phyloP scores from a whole-genome alignment of 352 stramenopile genomes.

The Globisporangium middletonii region DNA sequence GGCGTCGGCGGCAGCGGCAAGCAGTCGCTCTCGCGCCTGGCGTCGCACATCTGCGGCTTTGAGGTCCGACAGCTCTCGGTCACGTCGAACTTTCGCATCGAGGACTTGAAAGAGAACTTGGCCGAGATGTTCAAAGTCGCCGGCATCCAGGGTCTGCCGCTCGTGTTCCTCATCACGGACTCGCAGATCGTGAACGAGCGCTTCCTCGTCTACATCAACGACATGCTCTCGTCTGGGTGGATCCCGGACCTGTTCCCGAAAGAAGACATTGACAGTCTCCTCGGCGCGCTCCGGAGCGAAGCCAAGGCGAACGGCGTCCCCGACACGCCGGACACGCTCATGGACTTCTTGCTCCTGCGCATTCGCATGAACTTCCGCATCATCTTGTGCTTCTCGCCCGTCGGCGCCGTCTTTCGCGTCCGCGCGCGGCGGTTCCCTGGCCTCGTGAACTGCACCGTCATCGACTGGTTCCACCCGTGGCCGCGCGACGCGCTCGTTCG shows the following conservation, averaged over 20 bases:
- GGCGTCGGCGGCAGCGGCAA: slow-evolving; percentile 96
- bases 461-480: slow-evolving; percentile 98
- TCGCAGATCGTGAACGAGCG: slow-evolving; percentile 97
- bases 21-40: slow-evolving; percentile 93
- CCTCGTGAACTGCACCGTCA: slow-evolving; percentile 96
- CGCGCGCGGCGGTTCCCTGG: slow-evolving; percentile 95
- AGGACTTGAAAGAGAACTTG: slow-evolving; percentile 96
- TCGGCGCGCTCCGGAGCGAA: slow-evolving; percentile 90
- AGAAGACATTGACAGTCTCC: slow-evolving; percentile 93
- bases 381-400: slow-evolving; percentile 96
- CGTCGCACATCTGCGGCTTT: slow-evolving; percentile 96
- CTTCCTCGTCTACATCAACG: slow-evolving; percentile 99
- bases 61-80: slow-evolving; percentile 94
- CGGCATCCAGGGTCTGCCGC: slow-evolving; percentile 91
- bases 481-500: slow-evolving; percentile 94
- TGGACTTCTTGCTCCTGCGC: slow-evolving; percentile 95
- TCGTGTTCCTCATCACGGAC: slow-evolving; percentile 98
- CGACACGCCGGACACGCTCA: slow-evolving; percentile 91
- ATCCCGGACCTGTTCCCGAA: slow-evolving; percentile 97
- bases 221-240: slow-evolving; percentile 94
- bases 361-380: slow-evolving; percentile 95
- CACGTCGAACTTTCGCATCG: slow-evolving; percentile 94
- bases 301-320: slow-evolving; percentile 93
- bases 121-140: slow-evolving; percentile 95
- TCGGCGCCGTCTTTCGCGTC: slow-evolving; percentile 95